Conservation (phyloP, 352 stramenopile genomes). For the Pythium volutum region DNA sequence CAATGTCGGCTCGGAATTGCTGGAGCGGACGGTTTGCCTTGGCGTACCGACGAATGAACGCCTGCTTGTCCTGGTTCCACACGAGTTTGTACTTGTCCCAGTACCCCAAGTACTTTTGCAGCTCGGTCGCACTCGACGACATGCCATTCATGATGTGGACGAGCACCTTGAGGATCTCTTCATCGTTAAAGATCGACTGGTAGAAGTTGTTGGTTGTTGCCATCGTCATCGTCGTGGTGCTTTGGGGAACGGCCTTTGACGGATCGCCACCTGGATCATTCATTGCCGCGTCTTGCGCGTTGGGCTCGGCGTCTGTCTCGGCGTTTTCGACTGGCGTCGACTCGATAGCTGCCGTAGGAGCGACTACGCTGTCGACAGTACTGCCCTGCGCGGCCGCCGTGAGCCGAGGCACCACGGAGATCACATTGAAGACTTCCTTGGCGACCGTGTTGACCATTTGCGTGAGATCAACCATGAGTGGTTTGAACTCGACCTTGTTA, state of each 20-base stretch:
- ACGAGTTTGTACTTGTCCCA: slow-evolving; percentile 94
- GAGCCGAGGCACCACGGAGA: slow-evolving; percentile 90
- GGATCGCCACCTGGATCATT: not conserved
- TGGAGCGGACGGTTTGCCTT: slow-evolving; percentile 92
- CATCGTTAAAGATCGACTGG: slow-evolving; percentile 94
- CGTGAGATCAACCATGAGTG: slow-evolving; percentile 92
- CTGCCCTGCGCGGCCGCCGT: slow-evolving; percentile 42
- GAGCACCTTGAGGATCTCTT: slow-evolving; percentile 94
- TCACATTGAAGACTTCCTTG: slow-evolving; percentile 94
- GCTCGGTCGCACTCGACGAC: slow-evolving; percentile 88
- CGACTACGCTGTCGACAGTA: slow-evolving; percentile 25
- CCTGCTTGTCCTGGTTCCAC: slow-evolving; percentile 94
- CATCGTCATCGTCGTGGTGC: slow-evolving; percentile 16
- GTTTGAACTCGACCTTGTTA: slow-evolving; percentile 90
- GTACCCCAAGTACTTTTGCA: slow-evolving; percentile 95
- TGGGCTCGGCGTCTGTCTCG: not conserved
- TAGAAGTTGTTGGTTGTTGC: slow-evolving; percentile 75
- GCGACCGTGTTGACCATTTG: slow-evolving; percentile 94
- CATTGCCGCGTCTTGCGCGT: slow-evolving; percentile 12
- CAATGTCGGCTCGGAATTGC: slow-evolving; percentile 92
- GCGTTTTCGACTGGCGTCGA: slow-evolving; percentile 8
- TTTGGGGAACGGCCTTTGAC: slow-evolving; percentile 6
- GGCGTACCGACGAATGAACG: slow-evolving; percentile 94
- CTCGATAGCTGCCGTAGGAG: not conserved
- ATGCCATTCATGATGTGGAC: slow-evolving; percentile 97